phyloP scores from a whole-genome alignment of 2,329 filamentous ascomycete species.

The Curvularia eragrostidis region DNA sequence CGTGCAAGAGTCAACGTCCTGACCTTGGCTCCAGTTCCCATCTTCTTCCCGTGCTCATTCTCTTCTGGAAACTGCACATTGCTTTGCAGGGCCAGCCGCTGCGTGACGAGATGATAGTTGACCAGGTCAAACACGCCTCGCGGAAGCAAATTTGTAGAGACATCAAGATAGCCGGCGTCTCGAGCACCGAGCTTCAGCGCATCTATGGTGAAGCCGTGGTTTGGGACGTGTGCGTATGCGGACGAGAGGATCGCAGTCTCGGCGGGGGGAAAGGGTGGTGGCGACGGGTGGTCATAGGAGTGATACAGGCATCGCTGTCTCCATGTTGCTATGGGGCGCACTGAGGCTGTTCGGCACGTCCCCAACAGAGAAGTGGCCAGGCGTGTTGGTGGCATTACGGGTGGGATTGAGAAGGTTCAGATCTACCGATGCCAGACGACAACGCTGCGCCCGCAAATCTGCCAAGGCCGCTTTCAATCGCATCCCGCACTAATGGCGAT shows the following conservation, averaged over 20 bases:
- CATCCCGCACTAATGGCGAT: slow-evolving; percentile 11
- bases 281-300: slow-evolving; percentile 48
- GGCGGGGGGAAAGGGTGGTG: slow-evolving; percentile 68
- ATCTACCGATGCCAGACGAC: slow-evolving; percentile 26
- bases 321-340: slow-evolving; percentile 21
- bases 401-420: slow-evolving; percentile 17
- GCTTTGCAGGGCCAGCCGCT: slow-evolving; percentile 66
- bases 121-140: slow-evolving; percentile 83
- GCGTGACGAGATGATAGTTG: slow-evolving; percentile 74
- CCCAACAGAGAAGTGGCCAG: slow-evolving; percentile 33
- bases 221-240: slow-evolving; percentile 79
- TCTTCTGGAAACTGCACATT: slow-evolving; percentile 54
- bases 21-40: slow-evolving; percentile 68
- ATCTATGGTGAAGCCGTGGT: slow-evolving; percentile 79
- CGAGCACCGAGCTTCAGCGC: slow-evolving; percentile 79
- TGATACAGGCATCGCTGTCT: slow-evolving; percentile 41
- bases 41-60: slow-evolving; percentile 39
- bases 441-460: slow-evolving; percentile 19
- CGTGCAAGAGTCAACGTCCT: slow-evolving; percentile 77
- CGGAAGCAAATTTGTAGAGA: slow-evolving; percentile 82
- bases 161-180: slow-evolving; percentile 85
- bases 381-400: slow-evolving; percentile 42
- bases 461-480: slow-evolving; percentile 33
- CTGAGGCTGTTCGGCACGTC: slow-evolving; percentile 33
- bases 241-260: slow-evolving; percentile 81